Evolutionary conservation across 2,329 filamentous ascomycete species (phyloP), one percentile per base, ranked within the genome.

Genomic region (Pyrenophora teres): DNA sequence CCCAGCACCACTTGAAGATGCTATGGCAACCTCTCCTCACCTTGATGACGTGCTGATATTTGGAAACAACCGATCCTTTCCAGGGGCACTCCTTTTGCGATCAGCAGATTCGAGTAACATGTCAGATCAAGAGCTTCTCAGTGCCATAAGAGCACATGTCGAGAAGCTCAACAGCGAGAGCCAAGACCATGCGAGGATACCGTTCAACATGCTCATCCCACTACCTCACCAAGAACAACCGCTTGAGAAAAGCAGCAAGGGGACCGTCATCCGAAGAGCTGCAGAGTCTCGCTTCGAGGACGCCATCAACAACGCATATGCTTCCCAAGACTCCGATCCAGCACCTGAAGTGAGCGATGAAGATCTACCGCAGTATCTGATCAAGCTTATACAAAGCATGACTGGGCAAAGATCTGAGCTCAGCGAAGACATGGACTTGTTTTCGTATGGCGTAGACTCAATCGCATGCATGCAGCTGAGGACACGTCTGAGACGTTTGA

Each of bases 171-270:
- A 87, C 56, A 46, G 46, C 0, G 72, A 75, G 7, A 78, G 76
- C 13, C 81, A 82, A 55, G 72, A 72, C 6, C 82, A 86, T 59
- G 76, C 81, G 3, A 73, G 78, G 9, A 75, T 87, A 46, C 65
- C 78, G 2, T 74, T 67, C 27, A 64, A 76, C 2, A 85, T 83
- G 79, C 55, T 87, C 12, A 56, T 83, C 0, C 71, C 80, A 0
- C 70, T 84, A 36, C 62, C 73, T 0, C 52, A 72, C 6, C 55
- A 64, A 7, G 59, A 65, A 0, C 57, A 70, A 0, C 63, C 67
- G 12, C 69, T 86, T 0, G 76, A 80, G 50, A 87, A 84, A 67
- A 87, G 81, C 53, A 87, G 83, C 56, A 88, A 88, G 66, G 85
- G 85, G 0, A 85, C 83, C 0, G 72, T 84, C 1, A 69, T 87